Evolutionary conservation across 2,329 filamentous ascomycete species (phyloP).

Genomic region (Aureobasidium lini): DNA sequence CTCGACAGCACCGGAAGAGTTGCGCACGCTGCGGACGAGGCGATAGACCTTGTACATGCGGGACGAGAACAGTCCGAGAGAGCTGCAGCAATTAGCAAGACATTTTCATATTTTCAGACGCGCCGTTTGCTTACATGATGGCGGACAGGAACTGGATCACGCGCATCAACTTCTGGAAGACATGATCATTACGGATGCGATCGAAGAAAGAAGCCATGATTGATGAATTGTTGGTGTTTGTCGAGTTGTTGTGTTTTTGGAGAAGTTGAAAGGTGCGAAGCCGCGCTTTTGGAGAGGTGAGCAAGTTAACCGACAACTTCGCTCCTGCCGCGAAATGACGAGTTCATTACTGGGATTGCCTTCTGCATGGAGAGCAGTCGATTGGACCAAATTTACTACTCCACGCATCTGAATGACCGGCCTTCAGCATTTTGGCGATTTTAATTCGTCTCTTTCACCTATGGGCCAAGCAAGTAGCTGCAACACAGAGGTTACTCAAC

Average conservation of each 20-base stretch:
- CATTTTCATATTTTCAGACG: neutral
- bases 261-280: neutral
- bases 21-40: conserved; percentile 29
- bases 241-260: neutral
- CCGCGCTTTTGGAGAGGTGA: neutral
- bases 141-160: conserved; percentile 40
- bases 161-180: conserved; percentile 31
- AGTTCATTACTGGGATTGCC: neutral
- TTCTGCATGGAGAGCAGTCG: neutral
- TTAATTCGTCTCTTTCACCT: neutral
- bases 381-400: neutral
- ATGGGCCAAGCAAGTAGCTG: no score
- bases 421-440: neutral
- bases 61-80: conserved; percentile 37
- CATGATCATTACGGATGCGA: neutral
- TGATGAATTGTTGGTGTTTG: neutral
- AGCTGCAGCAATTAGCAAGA: conserved; percentile 16
- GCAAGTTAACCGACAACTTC: neutral
- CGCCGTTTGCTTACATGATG: conserved; percentile 19
- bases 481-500: no score
- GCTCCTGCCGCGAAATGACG: neutral
- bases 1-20: conserved; percentile 35
- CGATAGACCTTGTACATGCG: conserved; percentile 36
- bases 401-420: neutral
- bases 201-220: conserved; percentile 7